Evolutionary conservation across 208 protist genomes (phyloP), one percentile per base, ranked within the genome.

Genomic region (Leishmania arabica): DNA sequence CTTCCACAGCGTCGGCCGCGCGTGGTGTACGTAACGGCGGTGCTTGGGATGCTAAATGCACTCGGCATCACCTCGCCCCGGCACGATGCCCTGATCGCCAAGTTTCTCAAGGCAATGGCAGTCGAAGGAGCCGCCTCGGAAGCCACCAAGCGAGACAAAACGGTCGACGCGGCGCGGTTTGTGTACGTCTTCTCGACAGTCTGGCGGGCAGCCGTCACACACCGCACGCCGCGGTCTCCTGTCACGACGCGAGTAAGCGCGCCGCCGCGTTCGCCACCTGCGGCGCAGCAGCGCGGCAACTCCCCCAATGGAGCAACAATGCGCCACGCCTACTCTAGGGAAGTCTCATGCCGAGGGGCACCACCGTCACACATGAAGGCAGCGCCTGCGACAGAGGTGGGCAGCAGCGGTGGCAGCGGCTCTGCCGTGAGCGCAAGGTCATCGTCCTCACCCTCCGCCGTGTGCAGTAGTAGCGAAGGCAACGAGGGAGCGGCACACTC

Each of bases 141-240:
- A 54, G 71, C 71, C 51, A 27, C 17, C 49, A 60, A 27, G 49
- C 49, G 49, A 3, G 79, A 80, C 60, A 68, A 60, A 58, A 40
- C 42, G 51, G 71, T 34, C 19, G 70, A 80, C 7, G 89, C 88
- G 42, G 85, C 85, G 64, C 84, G 86, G 21, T 93, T 93, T 60
- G 37, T 66, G 6, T 77, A 86, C 68, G 88, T 93, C 49, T 89
- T 93, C 81, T 82, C 82, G 15, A 83, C 71, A 24, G 86, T 91
- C 13, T 86, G 88, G 70, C 77, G 78, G 34, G 87, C 83, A 19
- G 87, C 71, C 24, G 72, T 85, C n/a, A 85, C 82, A 54, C 79
- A 66, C n/a, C 51, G 24, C 82, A 70, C 72, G 19, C 34, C 13
- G n/a, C 19, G 27, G 27, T 13, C 31, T 27, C 54, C 53, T 42